Evolutionary conservation across 2,329 filamentous ascomycete species (phyloP).

Genomic region (Nemania sp.): DNA sequence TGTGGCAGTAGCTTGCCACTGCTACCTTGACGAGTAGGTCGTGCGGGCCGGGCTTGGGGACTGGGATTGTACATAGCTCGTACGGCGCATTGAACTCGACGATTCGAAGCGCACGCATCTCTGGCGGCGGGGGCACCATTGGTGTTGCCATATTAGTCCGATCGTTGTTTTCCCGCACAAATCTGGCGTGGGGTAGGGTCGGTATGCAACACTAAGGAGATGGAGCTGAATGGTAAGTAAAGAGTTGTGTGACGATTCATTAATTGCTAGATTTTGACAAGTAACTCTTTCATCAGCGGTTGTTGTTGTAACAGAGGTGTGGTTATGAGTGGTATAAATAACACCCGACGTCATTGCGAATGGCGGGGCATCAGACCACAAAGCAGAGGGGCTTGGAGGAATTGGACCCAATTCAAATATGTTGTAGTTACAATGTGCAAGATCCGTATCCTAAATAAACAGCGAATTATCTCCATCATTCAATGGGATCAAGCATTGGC

Average conservation of each 20-base stretch:
- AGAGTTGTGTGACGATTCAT: no score
- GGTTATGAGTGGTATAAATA: not conserved
- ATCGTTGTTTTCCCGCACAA: not conserved
- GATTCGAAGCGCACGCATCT: constrained; percentile 42
- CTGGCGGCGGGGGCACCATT: constrained; percentile 15
- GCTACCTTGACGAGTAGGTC: constrained; percentile 66
- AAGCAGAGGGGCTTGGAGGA: not conserved
- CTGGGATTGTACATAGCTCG: constrained; percentile 52
- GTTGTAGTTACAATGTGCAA: not conserved
- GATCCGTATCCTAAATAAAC: no score
- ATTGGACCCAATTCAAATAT: not conserved
- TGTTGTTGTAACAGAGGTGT: no score
- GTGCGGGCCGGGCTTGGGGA: constrained; percentile 52
- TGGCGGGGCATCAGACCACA: not conserved
- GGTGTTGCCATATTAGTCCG: constrained; percentile 4
- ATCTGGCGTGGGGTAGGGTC: no score
- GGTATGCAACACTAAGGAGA: no score
- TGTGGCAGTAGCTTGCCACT: constrained; percentile 66
- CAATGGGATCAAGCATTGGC: not conserved
- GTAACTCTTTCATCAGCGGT: no score
- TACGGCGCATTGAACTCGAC: constrained; percentile 59
- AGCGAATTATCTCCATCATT: not conserved
- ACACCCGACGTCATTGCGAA: not conserved
- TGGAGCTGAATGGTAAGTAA: no score
- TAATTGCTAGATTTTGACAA: no score